Base-by-base conservation (phyloP, 2,329 filamentous ascomycete genomes). In the Fusarium hainanense region DNA sequence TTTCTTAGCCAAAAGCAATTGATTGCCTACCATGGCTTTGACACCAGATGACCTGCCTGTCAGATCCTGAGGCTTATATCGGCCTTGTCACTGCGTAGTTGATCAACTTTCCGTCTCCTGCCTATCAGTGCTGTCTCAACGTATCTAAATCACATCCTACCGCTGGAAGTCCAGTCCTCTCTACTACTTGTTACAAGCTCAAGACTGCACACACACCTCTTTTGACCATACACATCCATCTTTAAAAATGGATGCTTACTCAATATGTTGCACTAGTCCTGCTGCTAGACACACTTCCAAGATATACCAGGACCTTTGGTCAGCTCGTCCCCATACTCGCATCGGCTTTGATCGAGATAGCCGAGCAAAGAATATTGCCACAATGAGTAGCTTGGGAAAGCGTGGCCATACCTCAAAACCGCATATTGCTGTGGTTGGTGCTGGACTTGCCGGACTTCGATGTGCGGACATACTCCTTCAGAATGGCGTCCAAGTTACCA, bases 391-490 rank as follows among this genome's bases (percentile, higher is more conserved):
- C 49, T 74, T 77, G 60, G 74, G 58, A 47, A 68, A 52, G 25
- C 47, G 46, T 21, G 62, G 61, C 42, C 54, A 66, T 18, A 25
- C 49, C 21, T 68, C 73, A 48, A 80, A 78, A 60, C 85, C 87
- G 10, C 88, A 89, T 66, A 79, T 93, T 42, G 89, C 87, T 32
- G 82, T 94, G n/a, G 80, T 94, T 41, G 92, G 91, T 20, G 91
- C 90, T 41, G 91, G 91, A 7, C 82, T 93, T 27, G 85, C 91
- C 8, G 91, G 91, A 0, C 82, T 94, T n/a, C 85, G 90, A 67
- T 92, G 90, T 75, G 90, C 91, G 54, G 89, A 92, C 69, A 77
- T 93, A 3, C 80, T 94, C 0, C 79, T 92, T 4, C 84, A 87
- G 58, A 83, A 88, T 75, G 90, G 90, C 18, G 88, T 90, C 73